Base-by-base conservation (phyloP, 192 early-diverging fungal species). In the Geranomyces michiganensis region DNA sequence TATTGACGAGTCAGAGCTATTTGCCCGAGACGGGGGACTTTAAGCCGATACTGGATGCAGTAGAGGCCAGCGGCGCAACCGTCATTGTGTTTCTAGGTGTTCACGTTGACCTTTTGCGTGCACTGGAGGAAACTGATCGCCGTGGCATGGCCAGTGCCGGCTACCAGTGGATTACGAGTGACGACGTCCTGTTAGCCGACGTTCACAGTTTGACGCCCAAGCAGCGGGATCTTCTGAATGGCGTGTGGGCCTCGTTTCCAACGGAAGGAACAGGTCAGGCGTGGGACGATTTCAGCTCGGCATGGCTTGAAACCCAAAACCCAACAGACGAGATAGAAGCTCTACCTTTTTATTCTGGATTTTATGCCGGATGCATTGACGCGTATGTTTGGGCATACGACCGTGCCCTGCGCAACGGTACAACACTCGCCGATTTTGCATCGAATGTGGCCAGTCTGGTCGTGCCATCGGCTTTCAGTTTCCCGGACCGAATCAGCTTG, bases 111-210 rank as follows among this genome's bases (percentile, higher is more conserved):
- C 19, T 62, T 13, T 17, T 36, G 43, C 24, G 22, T 21, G 17
- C 62, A 13, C 61, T 71, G 9, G 48, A 12, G 14, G 46, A 46
- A 48, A 60, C 70, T 24, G 29, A 44, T 26, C 22, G 22, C 5
- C 70, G 24, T 5, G 70, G 70, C 17, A 24, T 71, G 41, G 45
- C 47, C 17, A 22, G 32, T 15, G 22, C 41, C 1, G 61, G 48
- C 0, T 71, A 62, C 27, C 60, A 63, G 45, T 71, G 58, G 58
- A 41, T 71, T 24, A 63, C 59, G 15, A 12, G 14, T 33, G 29
- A 22, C 3, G 70, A 63, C 31, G 48, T 27, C 14, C 51, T 67
- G 6, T 67, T 53, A 46, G 14, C 30, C 31, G 41, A 44, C 43
- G 30, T 21, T 26, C 5, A 45, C 68, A 31, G 26, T 6, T 0